A percentile compares a stretch with the other conserved stretches of the same genome.
phyloP scores from a whole-genome alignment of 306 rosid genomes.

The Carpinus viminea region DNA sequence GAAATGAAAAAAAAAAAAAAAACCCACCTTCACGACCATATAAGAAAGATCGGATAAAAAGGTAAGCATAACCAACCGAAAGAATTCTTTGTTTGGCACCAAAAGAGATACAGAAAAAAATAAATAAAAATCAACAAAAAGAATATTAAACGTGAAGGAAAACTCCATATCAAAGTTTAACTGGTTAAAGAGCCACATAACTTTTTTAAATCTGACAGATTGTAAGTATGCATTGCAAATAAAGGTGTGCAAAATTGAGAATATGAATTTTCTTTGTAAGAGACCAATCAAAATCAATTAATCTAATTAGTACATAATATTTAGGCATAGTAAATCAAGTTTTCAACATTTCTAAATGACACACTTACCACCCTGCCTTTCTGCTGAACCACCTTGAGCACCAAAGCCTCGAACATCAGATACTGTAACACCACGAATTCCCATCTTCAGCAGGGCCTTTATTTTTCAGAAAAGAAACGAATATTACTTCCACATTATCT shows the following conservation, averaged over 20 bases:
- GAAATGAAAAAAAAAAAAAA: not conserved
- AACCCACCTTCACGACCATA: not conserved
- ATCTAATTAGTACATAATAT: not conserved
- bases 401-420: conserved; percentile 94
- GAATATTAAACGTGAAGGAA: not conserved
- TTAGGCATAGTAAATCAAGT: not conserved
- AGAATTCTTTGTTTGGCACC: not conserved
- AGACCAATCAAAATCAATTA: not conserved
- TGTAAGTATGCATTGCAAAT: not conserved
- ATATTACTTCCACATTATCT: conserved; percentile 16
- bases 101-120: not conserved
- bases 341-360: conserved; percentile 2
- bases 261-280: not conserved
- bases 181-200: not conserved
- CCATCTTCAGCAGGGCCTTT: conserved; percentile 82
- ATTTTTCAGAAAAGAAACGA: conserved; percentile 10
- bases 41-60: conserved; percentile 1
- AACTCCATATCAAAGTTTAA: not conserved
- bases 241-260: not conserved
- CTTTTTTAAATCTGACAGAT: not conserved
- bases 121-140: not conserved
- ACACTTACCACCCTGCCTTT: conserved; percentile 90
- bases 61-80: not conserved
- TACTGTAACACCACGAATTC: conserved; percentile 88
- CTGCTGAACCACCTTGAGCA: conserved; percentile 90